Base-by-base conservation (phyloP, 192 early-diverging fungal species). In the Gigaspora rosea region DNA sequence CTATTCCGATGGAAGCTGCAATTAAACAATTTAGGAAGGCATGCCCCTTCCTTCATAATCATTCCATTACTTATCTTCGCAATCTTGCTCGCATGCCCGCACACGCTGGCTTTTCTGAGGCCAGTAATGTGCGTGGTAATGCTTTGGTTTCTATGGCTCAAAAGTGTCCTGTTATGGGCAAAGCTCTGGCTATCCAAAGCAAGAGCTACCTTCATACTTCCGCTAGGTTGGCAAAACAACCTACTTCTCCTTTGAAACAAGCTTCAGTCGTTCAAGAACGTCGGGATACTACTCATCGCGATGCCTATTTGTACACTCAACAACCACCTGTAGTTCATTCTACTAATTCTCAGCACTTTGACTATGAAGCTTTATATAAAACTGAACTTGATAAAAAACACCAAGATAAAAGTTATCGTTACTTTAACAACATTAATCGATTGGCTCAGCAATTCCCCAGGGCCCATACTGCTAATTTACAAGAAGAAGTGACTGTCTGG, bases 371-470 rank as follows among this genome's bases (percentile, higher is more conserved):
- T 57, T 86, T 93, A 77, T 99, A 96, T 85, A 85, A 91, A 77
- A 79, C 78, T 33, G 92, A 96, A 84, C 81, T 99, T 52, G 92
- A 96, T 54, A 96, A 96, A 91, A 99, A 99, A 85, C 95, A 97
- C 81, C 88, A 89, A 78, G 96, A 99, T 91, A 94, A 95, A 88
- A 92, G 90, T 79, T 99, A 99, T 88, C 93, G 97, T 80, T 99
- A 98, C 88, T 99, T 99, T 83, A 99, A 99, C 92, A 99, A 99
- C 89, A 98, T 99, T 88, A 99, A 99, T 85, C 93, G 97, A 50
- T 86, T 99, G 35, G 97, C 97, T 7, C 86, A 92, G 81, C 85
- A 89, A 78, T 99, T 93, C 82, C 97, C 97, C 57, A 90, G 87
- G 77, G 97, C 97, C 27, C 97, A 99, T 86, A 99, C 96, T 32